Evolutionary conservation across 2,329 filamentous ascomycete genomes (phyloP).

Genomic region (Botrytis squamosa): DNA sequence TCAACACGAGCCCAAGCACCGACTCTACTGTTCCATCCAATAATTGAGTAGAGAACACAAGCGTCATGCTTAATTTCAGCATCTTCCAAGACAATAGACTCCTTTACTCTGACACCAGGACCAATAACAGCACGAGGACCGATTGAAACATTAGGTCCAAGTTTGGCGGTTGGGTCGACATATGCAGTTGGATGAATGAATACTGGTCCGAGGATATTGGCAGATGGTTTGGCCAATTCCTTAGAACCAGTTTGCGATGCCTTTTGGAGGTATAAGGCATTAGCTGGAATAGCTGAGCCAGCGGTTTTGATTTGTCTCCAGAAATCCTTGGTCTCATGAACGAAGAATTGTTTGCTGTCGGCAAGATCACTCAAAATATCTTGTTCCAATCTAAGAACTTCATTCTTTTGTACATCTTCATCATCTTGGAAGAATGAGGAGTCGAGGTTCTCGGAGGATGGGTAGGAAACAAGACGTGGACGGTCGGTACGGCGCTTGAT

Average conservation of each 20-base stretch:
- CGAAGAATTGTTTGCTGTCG: slow-evolving; percentile 96
- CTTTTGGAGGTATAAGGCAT: slow-evolving; percentile 93
- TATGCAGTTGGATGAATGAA: slow-evolving; percentile 91
- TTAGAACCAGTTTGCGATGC: slow-evolving; percentile 79
- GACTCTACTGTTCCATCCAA: slow-evolving; percentile 93
- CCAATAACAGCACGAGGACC: slow-evolving; percentile 85
- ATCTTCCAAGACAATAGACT: slow-evolving; percentile 93
- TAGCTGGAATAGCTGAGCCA: slow-evolving; percentile 92
- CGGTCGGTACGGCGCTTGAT: slow-evolving; percentile 95
- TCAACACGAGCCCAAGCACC: slow-evolving; percentile 98
- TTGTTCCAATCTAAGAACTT: slow-evolving; percentile 92
- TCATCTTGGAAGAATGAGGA: slow-evolving; percentile 64
- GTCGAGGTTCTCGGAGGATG: slow-evolving; percentile 90
- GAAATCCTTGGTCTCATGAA: slow-evolving; percentile 98
- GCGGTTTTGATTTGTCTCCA: slow-evolving; percentile 99
- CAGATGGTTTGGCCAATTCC: slow-evolving; percentile 79
- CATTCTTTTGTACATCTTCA: slow-evolving; percentile 71
- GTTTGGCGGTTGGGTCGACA: slow-evolving; percentile 91
- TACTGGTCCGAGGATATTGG: slow-evolving; percentile 86
- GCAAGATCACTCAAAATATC: slow-evolving; percentile 94
- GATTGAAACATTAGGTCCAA: slow-evolving; percentile 94
- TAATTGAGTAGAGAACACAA: slow-evolving; percentile 91
- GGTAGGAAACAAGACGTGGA: slow-evolving; percentile 89
- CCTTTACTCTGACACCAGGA: slow-evolving; percentile 87
- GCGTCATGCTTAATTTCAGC: slow-evolving; percentile 95